A percentile compares a stretch with the other conserved stretches of the same genome.
These are phyloP conservation scores for Solanum habrochaites DNA, from an alignment of 257 asterid species.

Conservation along the genomic window DNA sequence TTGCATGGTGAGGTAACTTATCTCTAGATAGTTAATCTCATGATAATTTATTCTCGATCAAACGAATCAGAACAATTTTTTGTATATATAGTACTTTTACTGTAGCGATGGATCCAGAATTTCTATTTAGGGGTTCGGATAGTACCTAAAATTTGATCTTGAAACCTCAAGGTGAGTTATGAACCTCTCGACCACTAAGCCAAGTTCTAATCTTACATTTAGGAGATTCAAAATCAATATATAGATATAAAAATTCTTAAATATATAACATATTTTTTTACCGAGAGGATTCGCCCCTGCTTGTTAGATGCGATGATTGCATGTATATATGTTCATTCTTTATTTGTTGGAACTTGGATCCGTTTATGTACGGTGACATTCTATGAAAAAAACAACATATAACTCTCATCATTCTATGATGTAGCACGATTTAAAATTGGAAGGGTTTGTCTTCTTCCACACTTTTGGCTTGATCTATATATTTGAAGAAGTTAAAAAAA, in stretches of 20 bases:
- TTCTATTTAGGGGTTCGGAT: too few species aligned
- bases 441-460: not conserved
- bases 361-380: not conserved
- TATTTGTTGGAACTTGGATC: not conserved
- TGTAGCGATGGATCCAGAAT: too few species aligned
- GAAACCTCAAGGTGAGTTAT: too few species aligned
- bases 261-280: too few species aligned
- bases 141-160: too few species aligned
- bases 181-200: too few species aligned
- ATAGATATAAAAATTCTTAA: too few species aligned
- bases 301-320: not conserved
- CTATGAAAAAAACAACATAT: not conserved
- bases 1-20: too few species aligned
- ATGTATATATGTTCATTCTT: not conserved
- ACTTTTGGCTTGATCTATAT: not conserved
- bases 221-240: too few species aligned
- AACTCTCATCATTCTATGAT: not conserved
- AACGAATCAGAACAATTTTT: too few species aligned
- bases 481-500: not conserved
- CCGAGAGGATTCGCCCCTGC: accelerated
- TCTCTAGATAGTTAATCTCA: not conserved
- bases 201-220: too few species aligned
- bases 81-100: not conserved
- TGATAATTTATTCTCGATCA: too few species aligned
- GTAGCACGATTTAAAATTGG: not conserved